Conservation (phyloP, 2,329 filamentous ascomycete species). For the Botrytis medusae region DNA sequence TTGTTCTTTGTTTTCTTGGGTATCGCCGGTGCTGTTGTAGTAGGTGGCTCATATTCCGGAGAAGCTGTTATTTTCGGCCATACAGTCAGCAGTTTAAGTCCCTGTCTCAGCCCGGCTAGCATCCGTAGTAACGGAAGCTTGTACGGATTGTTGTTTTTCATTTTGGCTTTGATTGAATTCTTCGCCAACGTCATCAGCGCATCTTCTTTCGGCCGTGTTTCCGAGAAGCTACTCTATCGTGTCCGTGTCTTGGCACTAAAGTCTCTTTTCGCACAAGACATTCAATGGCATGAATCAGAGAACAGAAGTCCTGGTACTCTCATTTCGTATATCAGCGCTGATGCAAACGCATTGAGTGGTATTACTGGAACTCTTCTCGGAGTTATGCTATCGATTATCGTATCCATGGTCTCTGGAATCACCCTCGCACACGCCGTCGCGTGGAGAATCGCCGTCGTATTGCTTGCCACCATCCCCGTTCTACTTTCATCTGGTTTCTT, state of each 20-base stretch:
- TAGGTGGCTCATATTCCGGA: slow-evolving; percentile 54
- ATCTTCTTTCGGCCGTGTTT: slow-evolving; percentile 53
- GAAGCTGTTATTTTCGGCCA: slow-evolving; percentile 58
- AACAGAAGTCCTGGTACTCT: slow-evolving; percentile 61
- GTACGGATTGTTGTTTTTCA: slow-evolving; percentile 47
- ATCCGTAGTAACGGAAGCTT: slow-evolving; percentile 39
- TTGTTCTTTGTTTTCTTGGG: slow-evolving; percentile 6
- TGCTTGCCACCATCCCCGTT: slow-evolving; percentile 60
- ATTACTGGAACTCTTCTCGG: slow-evolving; percentile 70
- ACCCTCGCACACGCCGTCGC: slow-evolving; percentile 68
- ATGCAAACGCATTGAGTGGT: slow-evolving; percentile 64
- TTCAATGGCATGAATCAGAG: slow-evolving; percentile 71
- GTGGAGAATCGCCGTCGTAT: slow-evolving; percentile 73
- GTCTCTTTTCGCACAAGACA: slow-evolving; percentile 62
- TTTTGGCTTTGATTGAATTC: slow-evolving; percentile 56
- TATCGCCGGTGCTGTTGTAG: slow-evolving; percentile 43
- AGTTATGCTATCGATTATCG: slow-evolving; percentile 63
- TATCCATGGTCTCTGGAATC: slow-evolving; percentile 68
- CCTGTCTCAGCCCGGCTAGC: slow-evolving; percentile 41
- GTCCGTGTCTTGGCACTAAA: slow-evolving; percentile 54
- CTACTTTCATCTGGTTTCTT: slow-evolving; percentile 9
- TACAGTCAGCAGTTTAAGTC: slow-evolving; percentile 51
- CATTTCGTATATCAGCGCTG: slow-evolving; percentile 67
- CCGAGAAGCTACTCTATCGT: slow-evolving; percentile 64
- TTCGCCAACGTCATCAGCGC: slow-evolving; percentile 61